Base-by-base conservation (phyloP, 2,329 filamentous ascomycete species). In the Fusarium anguioides region DNA sequence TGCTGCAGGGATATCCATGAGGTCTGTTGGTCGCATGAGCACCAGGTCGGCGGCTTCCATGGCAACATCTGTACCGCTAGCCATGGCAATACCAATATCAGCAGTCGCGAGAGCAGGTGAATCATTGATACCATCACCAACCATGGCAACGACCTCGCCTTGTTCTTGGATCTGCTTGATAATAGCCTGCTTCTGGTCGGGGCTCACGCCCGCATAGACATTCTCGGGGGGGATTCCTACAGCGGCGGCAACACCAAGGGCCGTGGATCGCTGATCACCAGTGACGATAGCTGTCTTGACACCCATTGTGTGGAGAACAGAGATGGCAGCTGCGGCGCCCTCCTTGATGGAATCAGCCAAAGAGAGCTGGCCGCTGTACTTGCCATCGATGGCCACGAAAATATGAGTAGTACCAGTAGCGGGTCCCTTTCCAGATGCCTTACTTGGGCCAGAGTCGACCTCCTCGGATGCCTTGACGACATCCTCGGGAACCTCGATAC, bases 91-190 rank as follows among this genome's bases (percentile, higher is more conserved):
- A 66, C 96, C 96, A 26, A 98, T 89, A 71, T 97, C 90, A 12
- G 96, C 94, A 1, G 94, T 97, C 1, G 94, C 96, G 12, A 99
- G 87, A 1, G 96, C 96, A 0, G 96, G 96, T 0, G 94, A 97
- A 81, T 99, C 96, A 79, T 99, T 99, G 85, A 99, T 97, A 39
- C 96, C 96, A 77, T 99, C 96, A 50, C 96, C 94, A 15, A 98
- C 94, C 96, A 99, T 99, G 70, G 93, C 96, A 24, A 98, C 93
- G 47, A 91, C 83, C 72, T 94, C 87, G 62, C 93, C 93, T 48
- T 84, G 79, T 0, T 84, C 82, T 80, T 97, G 93, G 18, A 98
- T 85, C 52, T 90, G 82, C 47, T 88, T 87, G 72, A 99, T 86
- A 70, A 98, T 96, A 26, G 86, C 83, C 76, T 96, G 94, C 77